phyloP scores from a whole-genome alignment of 352 stramenopile genomes.

The Pythium utonaiense region DNA sequence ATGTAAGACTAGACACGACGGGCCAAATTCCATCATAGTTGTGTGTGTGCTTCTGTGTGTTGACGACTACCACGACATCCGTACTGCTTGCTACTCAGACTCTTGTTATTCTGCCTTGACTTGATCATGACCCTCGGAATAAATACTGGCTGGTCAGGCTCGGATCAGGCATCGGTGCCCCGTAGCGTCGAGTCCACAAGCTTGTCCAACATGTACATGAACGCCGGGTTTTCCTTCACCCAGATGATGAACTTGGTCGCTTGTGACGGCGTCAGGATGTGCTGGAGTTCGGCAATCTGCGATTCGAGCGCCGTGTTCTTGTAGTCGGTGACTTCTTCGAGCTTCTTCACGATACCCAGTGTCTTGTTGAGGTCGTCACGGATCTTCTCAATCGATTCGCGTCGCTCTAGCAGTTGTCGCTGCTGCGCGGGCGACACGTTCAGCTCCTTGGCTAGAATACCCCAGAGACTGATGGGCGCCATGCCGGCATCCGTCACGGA shows the following conservation, averaged over 20 bases:
- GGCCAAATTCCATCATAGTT: not conserved
- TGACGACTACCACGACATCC: not conserved
- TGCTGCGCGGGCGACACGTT: slow-evolving; percentile 69
- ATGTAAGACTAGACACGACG: not conserved
- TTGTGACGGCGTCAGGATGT: slow-evolving; percentile 73
- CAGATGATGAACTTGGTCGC: slow-evolving; percentile 85
- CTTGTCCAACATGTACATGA: slow-evolving; percentile 88
- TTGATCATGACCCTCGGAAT: slow-evolving; percentile 7
- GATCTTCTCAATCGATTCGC: slow-evolving; percentile 56
- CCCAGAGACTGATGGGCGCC: slow-evolving; percentile 65
- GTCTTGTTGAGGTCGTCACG: slow-evolving; percentile 70
- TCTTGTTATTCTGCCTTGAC: slow-evolving; percentile 2
- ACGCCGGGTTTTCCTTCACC: slow-evolving; percentile 82
- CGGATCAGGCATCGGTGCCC: slow-evolving; percentile 11
- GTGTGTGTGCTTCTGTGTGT: no score
- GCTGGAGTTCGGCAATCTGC: slow-evolving; percentile 63
- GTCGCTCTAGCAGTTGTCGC: slow-evolving; percentile 56
- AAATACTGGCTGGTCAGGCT: slow-evolving; percentile 10
- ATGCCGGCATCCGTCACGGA: slow-evolving; percentile 44
- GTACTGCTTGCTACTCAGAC: not conserved
- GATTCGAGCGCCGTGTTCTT: slow-evolving; percentile 78
- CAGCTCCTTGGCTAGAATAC: slow-evolving; percentile 64
- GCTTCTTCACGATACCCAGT: slow-evolving; percentile 58
- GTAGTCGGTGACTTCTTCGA: slow-evolving; percentile 69
- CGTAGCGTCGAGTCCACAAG: slow-evolving; percentile 63